Base-by-base conservation (phyloP, 805 yeast species). In the Grigorovia humatica region DNA sequence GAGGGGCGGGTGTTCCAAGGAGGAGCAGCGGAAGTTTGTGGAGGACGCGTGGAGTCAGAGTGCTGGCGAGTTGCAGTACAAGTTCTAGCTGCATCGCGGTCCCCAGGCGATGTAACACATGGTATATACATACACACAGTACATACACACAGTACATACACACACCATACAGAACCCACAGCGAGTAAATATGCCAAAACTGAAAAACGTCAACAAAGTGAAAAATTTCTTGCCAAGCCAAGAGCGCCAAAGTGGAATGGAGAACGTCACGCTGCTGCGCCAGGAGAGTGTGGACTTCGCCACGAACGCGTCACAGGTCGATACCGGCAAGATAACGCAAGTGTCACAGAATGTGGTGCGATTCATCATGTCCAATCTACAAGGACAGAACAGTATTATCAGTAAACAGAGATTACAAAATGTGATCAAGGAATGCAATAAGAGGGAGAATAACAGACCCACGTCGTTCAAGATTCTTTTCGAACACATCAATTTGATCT, bases 31-130 rank as follows among this genome's bases (percentile, higher is more conserved):
- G 49, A 56, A 67, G 52, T 79, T 73, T 52, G 67, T 77, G 13
- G 64, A 74, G 50, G 74, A 70, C 12, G 78, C 79, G 60, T 78
- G 83, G 82, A 54, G 66, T 11, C 75, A 76, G 50, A 66, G 76
- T 38, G 63, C 70, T 42, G 83, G 81, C 41, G 66, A 66, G 35
- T 64, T 78, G 48, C 66, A 68, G 47, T 78, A 78, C 50, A 44
- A 41, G 23, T 46, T n/a, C 8, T 32, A 13, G 38, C 5, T 3
- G 9, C 15, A 5, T 3, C 38, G 8, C 38, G 38, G 4, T 11
- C 8, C 11, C 38, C 7, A 30, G 9, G 32, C 7, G 32, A 30
- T 30, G 9, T 30, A 30, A 30, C 9, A 30, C n/a, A n/a, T n/a
- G n/a, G n/a, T n/a, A n/a, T n/a, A n/a, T n/a, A n/a, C n/a, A n/a